Evolutionary conservation across 495 filamentous ascomycete genomes (phyloP).

Genomic region (Hypoxylon fuscum): DNA sequence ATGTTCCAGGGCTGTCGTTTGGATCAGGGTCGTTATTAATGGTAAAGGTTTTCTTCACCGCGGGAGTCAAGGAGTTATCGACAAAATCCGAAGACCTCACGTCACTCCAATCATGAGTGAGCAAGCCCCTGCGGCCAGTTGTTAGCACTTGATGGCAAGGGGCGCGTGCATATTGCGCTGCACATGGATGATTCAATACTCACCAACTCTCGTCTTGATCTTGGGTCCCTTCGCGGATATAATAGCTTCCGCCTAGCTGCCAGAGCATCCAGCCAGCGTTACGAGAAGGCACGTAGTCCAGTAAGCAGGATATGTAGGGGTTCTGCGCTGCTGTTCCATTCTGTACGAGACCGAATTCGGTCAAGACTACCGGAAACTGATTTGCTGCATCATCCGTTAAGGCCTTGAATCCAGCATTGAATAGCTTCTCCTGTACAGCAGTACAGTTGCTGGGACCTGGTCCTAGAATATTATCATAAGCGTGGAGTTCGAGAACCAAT

Average conservation of each 20-base stretch:
- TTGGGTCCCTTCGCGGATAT: conserved; percentile 57
- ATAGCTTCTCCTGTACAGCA: conserved; percentile 56
- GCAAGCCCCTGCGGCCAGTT: conserved; percentile 42
- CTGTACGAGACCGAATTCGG: conserved; percentile 59
- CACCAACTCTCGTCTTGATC: conserved; percentile 62
- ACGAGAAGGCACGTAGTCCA: conserved; percentile 54
- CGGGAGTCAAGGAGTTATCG: conserved; percentile 42
- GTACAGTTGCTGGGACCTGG: conserved; percentile 56
- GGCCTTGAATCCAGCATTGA: conserved; percentile 63
- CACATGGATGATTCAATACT: conserved; percentile 12
- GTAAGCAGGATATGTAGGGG: conserved; percentile 58
- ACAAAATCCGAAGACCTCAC: conserved; percentile 51
- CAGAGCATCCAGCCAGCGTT: conserved; percentile 66
- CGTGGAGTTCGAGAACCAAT: conserved; percentile 69
- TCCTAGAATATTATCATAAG: conserved; percentile 58
- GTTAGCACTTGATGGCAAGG: neutral
- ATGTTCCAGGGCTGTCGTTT: neutral
- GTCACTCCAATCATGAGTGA: conserved; percentile 52
- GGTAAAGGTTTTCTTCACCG: conserved; percentile 41
- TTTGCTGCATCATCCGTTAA: conserved; percentile 58
- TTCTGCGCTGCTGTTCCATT: conserved; percentile 48
- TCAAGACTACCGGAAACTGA: conserved; percentile 57
- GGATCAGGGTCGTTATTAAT: conserved; percentile 23
- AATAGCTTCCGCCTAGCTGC: conserved; percentile 65
- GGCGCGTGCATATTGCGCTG: neutral